phyloP scores from a whole-genome alignment of 805 yeast genomes.

The Teunomyces barrocoloradensis region DNA sequence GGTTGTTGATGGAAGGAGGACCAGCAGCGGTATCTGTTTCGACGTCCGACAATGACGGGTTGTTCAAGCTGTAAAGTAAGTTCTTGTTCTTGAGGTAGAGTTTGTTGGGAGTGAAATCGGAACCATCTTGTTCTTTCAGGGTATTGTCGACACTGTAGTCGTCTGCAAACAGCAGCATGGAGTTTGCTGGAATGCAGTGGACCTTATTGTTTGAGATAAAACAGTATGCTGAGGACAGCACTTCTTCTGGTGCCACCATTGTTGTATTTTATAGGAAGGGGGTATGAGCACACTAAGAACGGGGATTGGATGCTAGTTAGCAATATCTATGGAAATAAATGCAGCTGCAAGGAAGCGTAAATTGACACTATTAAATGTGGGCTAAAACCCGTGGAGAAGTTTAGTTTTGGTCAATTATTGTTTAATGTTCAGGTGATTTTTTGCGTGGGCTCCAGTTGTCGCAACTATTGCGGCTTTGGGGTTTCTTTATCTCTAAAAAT shows the following conservation, averaged over 20 bases:
- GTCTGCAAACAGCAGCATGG: slow-evolving; percentile 11
- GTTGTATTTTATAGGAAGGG: no score
- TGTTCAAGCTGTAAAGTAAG: slow-evolving; percentile 24
- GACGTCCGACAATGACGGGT: slow-evolving; percentile 23
- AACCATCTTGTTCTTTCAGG: slow-evolving; percentile 8
- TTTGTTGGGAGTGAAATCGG: slow-evolving; percentile 15
- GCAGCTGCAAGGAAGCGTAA: background rate
- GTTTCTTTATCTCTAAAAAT: no score
- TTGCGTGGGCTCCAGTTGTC: background rate
- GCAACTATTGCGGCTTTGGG: background rate
- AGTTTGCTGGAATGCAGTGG: slow-evolving; percentile 25
- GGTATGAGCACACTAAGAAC: background rate
- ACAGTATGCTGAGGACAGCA: slow-evolving; percentile 21
- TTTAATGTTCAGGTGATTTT: background rate
- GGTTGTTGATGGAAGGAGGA: background rate
- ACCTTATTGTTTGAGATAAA: slow-evolving; percentile 23
- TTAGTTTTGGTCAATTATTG: background rate
- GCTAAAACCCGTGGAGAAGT: background rate
- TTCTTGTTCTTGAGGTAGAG: slow-evolving; percentile 17
- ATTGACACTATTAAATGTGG: background rate
- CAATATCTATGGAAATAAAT: no score
- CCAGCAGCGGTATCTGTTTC: slow-evolving; percentile 5
- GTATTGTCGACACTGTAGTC: slow-evolving; percentile 3
- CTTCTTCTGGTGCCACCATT: slow-evolving; percentile 4
- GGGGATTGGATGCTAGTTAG: background rate